Percentiles rank a stretch among this genome's conserved stretches.
phyloP scores from a whole-genome alignment of 2,329 filamentous ascomycete genomes.

The Aspergillus amoenus region DNA sequence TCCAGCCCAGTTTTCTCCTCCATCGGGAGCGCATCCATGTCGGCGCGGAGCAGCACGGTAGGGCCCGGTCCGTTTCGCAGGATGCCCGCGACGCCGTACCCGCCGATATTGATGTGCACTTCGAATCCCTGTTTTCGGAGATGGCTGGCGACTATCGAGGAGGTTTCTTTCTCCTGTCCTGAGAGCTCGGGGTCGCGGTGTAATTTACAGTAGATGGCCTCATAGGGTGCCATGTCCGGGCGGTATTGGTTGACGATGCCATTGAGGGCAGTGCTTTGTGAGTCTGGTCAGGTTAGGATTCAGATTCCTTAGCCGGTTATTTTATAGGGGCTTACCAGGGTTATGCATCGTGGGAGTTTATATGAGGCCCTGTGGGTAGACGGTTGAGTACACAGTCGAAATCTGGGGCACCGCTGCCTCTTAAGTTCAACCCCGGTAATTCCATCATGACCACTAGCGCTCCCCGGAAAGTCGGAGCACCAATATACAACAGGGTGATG shows the following conservation, averaged over 20 bases:
- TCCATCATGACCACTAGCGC: no score
- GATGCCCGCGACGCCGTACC: slow-evolving; percentile 58
- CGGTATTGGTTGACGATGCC: slow-evolving; percentile 36
- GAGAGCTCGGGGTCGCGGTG: slow-evolving; percentile 59
- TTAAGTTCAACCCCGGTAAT: no score
- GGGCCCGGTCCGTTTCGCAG: slow-evolving; percentile 56
- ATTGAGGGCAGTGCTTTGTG: slow-evolving; percentile 6
- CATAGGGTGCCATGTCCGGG: slow-evolving; percentile 46
- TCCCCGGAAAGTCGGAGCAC: no score
- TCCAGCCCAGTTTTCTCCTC: slow-evolving; percentile 55
- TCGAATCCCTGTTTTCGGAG: slow-evolving; percentile 43
- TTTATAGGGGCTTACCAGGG: background rate
- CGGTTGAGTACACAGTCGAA: no score
- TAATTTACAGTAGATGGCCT: slow-evolving; percentile 57
- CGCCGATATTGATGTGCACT: slow-evolving; percentile 56
- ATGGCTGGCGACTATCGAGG: slow-evolving; percentile 44
- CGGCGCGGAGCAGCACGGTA: slow-evolving; percentile 59
- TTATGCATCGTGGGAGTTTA: slow-evolving; percentile 1
- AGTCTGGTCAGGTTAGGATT: background rate
- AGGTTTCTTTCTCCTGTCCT: slow-evolving; percentile 54
- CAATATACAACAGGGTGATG: no score
- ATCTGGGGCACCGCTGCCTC: no score
- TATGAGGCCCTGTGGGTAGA: no score
- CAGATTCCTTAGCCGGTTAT: no score
- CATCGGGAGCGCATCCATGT: slow-evolving; percentile 63